Conservation (phyloP, 2,329 filamentous ascomycete species). For the Botrytis paeoniae region DNA sequence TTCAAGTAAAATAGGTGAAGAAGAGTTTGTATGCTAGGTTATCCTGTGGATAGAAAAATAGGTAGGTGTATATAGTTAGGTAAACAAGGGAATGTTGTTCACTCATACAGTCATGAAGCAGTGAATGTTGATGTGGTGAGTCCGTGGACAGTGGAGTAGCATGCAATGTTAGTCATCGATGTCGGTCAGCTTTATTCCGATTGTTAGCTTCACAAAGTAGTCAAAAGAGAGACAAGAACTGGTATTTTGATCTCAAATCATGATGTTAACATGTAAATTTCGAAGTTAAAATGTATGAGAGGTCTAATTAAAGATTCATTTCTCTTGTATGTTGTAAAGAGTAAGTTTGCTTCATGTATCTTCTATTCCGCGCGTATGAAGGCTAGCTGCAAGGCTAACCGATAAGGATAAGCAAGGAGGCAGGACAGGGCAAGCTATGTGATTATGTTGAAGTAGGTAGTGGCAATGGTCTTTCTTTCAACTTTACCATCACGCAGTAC, state of each 20-base stretch:
- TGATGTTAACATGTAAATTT: too few species aligned
- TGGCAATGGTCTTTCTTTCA: conserved; percentile 21
- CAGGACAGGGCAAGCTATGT: neutral
- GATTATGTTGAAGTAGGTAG: neutral
- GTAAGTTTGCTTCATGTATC: neutral
- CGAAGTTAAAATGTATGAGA: neutral
- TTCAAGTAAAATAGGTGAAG: neutral
- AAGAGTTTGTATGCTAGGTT: neutral
- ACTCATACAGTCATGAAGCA: too few species aligned
- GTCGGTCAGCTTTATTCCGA: neutral
- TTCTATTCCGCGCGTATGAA: neutral
- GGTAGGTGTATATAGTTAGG: neutral
- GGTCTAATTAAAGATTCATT: neutral
- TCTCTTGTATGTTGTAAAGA: neutral
- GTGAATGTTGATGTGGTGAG: neutral
- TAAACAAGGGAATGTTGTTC: neutral
- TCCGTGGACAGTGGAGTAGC: neutral
- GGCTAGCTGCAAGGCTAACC: neutral
- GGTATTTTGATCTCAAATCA: neutral
- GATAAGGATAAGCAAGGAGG: neutral
- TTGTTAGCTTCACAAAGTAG: neutral
- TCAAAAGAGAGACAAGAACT: neutral
- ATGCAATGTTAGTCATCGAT: neutral
- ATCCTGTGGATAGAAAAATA: neutral
- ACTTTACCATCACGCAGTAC: neutral